A percentile compares a stretch with the other conserved stretches of the same genome.
Evolutionary conservation across 495 filamentous ascomycete genomes (phyloP).

Genomic region (Elasticomyces elasticus): DNA sequence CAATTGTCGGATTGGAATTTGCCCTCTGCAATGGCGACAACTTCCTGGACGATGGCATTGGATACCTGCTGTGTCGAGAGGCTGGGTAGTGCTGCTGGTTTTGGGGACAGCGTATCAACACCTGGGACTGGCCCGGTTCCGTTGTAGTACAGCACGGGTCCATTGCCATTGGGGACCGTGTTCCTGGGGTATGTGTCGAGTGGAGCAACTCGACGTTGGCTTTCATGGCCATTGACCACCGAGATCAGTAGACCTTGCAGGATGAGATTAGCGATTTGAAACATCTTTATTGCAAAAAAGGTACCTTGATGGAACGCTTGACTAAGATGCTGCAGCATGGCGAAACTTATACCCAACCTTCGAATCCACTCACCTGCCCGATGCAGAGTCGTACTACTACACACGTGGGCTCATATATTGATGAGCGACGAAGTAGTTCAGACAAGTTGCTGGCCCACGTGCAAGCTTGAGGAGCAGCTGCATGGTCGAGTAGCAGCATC

Average conservation of each 20-base stretch:
- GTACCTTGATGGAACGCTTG: not conserved
- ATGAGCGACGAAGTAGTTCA: too few relatives aligned
- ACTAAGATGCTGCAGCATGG: not conserved
- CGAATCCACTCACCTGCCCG: not conserved
- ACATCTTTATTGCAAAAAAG: not conserved
- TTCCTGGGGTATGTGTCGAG: not conserved
- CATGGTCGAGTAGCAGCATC: too few relatives aligned
- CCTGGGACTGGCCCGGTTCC: slow-evolving; percentile 10
- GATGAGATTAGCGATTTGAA: not conserved
- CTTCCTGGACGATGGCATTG: slow-evolving; percentile 20
- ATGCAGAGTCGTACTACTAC: not conserved
- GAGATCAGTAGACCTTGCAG: not conserved
- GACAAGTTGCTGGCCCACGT: not conserved
- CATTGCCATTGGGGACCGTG: not conserved
- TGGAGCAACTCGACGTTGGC: not conserved
- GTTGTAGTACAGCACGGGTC: slow-evolving; percentile 13
- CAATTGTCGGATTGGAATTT: slow-evolving; percentile 15
- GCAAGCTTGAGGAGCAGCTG: too few relatives aligned
- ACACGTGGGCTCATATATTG: not conserved
- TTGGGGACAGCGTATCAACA: slow-evolving; percentile 20
- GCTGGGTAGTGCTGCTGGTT: slow-evolving; percentile 16
- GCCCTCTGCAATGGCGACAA: slow-evolving; percentile 18
- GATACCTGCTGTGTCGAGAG: slow-evolving; percentile 9
- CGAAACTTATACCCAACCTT: not conserved
- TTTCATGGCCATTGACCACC: not conserved